phyloP scores from a whole-genome alignment of 352 stramenopile species.

The Pythium guiyangense region DNA sequence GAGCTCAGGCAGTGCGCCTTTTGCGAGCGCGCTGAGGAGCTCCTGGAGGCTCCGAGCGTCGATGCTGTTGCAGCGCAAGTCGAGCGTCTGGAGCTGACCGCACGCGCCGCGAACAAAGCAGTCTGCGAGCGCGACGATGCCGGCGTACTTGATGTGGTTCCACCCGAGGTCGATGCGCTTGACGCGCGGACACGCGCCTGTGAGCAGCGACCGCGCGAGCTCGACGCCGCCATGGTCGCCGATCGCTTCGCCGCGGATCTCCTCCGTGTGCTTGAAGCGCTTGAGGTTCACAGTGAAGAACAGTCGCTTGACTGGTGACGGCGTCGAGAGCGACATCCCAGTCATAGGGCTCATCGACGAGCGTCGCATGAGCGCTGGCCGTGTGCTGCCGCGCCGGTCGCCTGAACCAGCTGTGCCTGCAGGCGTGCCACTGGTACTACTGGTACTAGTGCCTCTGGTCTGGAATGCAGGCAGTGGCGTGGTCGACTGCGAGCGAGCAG shows the following conservation, averaged over 20 bases:
- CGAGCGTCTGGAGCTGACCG: conserved; percentile 45
- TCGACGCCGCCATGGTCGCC: conserved; percentile 50
- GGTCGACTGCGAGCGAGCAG: neutral
- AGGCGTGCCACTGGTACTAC: neutral
- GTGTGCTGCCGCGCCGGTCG: neutral
- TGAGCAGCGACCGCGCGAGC: conserved; percentile 55
- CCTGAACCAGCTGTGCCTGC: neutral
- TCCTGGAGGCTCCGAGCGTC: conserved; percentile 31
- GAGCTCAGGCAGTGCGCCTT: conserved; percentile 47
- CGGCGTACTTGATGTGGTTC: conserved; percentile 60
- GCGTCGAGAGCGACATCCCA: neutral
- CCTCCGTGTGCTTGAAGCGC: conserved; percentile 65
- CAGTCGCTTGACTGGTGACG: conserved; percentile 26
- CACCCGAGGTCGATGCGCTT: conserved; percentile 54
- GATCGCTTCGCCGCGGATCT: conserved; percentile 53
- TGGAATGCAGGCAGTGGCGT: conserved; percentile 5
- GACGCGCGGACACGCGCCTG: conserved; percentile 56
- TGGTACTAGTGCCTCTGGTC: neutral
- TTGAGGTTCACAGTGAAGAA: conserved; percentile 76
- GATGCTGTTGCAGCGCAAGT: conserved; percentile 64
- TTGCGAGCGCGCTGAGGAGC: conserved; percentile 40
- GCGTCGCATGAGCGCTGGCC: neutral
- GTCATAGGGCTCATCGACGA: neutral
- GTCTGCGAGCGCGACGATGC: conserved; percentile 43
- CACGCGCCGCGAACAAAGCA: conserved; percentile 52